These are phyloP conservation scores for Neurospora hispaniola DNA, from an alignment of 495 filamentous ascomycete species.

Conservation along the genomic window DNA sequence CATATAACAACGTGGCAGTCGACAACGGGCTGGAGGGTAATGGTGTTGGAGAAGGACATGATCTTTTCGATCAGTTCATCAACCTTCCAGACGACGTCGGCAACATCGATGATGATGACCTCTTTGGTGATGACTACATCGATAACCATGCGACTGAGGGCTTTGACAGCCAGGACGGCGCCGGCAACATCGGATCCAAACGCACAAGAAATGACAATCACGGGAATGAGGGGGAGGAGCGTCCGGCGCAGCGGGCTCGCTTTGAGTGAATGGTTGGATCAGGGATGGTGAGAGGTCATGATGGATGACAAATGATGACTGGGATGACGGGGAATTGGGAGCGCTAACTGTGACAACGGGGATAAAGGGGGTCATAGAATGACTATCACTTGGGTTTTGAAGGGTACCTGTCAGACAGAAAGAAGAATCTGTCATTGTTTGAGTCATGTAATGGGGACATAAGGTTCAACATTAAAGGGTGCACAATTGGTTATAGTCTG, in stretches of 20 bases:
- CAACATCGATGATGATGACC: too few species aligned
- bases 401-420: not conserved
- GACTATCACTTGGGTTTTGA: not conserved
- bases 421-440: not conserved
- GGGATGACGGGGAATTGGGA: not conserved
- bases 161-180: not conserved
- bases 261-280: fast-evolving
- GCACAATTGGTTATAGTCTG: not conserved
- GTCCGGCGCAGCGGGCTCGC: not conserved
- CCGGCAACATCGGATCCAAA: not conserved
- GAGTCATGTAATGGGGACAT: not conserved
- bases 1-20: too few species aligned
- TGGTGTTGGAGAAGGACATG: too few species aligned
- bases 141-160: too few species aligned
- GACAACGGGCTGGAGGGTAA: too few species aligned
- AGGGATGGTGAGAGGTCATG: not conserved
- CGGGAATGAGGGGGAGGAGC: not conserved
- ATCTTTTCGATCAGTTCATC: too few species aligned
- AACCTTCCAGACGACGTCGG: too few species aligned
- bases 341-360: not conserved
- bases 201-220: not conserved
- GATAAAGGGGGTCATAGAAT: not conserved
- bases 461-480: too few species aligned
- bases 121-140: too few species aligned
- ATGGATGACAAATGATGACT: not conserved